phyloP scores from a whole-genome alignment of 2,329 filamentous ascomycete species.

The Gnomoniopsis smithogilvyi region DNA sequence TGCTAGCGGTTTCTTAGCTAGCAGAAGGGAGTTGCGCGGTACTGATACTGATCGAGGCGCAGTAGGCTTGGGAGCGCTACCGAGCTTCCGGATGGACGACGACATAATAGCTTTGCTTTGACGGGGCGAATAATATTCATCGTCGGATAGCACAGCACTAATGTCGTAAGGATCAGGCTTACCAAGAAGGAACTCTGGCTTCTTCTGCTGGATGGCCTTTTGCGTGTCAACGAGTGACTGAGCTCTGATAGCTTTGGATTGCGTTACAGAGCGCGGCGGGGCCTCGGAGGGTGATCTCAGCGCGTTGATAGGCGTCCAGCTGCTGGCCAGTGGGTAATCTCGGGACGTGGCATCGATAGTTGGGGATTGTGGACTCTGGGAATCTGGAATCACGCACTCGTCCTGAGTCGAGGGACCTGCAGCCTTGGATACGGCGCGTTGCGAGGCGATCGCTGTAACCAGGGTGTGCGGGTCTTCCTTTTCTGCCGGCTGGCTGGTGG shows the following conservation, averaged over 20 bases:
- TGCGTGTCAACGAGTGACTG: neutral
- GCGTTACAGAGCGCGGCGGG: neutral
- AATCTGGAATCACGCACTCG: slow-evolving; percentile 5
- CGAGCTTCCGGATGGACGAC: slow-evolving; percentile 6
- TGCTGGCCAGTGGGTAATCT: no score
- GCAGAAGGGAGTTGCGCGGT: neutral
- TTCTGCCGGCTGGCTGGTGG: neutral
- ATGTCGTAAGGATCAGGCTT: slow-evolving; percentile 17
- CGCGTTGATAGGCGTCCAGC: neutral
- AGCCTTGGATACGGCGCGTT: neutral
- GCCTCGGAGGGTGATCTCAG: neutral
- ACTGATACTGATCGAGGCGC: neutral
- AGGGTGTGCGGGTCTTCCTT: neutral
- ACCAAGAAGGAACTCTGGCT: neutral
- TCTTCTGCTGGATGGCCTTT: neutral
- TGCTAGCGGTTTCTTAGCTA: neutral
- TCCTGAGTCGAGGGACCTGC: neutral
- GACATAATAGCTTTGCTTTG: neutral
- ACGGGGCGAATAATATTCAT: neutral
- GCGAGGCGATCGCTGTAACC: neutral
- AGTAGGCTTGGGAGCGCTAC: neutral
- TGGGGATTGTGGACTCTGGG: neutral
- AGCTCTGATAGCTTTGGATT: neutral
- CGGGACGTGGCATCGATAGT: neutral
- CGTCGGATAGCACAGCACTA: neutral